phyloP scores from a whole-genome alignment of 306 rosid genomes.

The Morella rubra region DNA sequence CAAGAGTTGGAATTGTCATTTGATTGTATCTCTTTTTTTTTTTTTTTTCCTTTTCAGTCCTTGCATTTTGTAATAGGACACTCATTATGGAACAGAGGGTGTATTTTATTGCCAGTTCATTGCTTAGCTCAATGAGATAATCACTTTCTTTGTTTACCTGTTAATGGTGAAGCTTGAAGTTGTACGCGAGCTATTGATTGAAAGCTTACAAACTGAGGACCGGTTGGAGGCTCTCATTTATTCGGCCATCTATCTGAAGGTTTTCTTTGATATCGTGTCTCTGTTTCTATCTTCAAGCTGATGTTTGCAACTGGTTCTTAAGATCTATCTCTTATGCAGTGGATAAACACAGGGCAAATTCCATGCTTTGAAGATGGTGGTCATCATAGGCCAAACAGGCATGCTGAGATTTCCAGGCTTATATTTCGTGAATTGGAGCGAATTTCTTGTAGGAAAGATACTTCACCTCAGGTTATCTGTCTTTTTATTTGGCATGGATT shows the following conservation, averaged over 20 bases:
- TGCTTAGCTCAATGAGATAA: not conserved
- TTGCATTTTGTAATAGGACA: not conserved
- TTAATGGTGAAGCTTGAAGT: conserved; percentile 75
- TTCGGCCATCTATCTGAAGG: conserved; percentile 93
- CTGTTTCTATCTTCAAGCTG: conserved; percentile 1
- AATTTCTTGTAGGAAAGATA: conserved; percentile 58
- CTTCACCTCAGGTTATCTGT: conserved; percentile 68
- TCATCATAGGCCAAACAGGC: conserved; percentile 93
- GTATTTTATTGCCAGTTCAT: not conserved
- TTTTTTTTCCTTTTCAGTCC: not conserved
- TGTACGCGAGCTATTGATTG: conserved; percentile 62
- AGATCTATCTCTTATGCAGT: conserved; percentile 57
- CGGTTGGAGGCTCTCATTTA: conserved; percentile 76
- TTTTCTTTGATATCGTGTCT: conserved; percentile 27
- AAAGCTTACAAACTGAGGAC: conserved; percentile 47
- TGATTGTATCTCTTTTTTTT: not conserved
- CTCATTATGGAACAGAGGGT: not conserved
- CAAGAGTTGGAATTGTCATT: not conserved
- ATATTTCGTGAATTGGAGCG: conserved; percentile 85
- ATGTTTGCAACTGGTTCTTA: conserved; percentile 27
- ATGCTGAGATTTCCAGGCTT: conserved; percentile 94
- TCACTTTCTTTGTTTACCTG: conserved; percentile 1
- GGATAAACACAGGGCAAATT: conserved; percentile 99
- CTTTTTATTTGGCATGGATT: conserved; percentile 17
- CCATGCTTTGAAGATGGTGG: conserved; percentile 97